These are phyloP conservation scores for Alternaria brassicae DNA, from an alignment of 2,329 filamentous ascomycete genomes.

Conservation along the genomic window DNA sequence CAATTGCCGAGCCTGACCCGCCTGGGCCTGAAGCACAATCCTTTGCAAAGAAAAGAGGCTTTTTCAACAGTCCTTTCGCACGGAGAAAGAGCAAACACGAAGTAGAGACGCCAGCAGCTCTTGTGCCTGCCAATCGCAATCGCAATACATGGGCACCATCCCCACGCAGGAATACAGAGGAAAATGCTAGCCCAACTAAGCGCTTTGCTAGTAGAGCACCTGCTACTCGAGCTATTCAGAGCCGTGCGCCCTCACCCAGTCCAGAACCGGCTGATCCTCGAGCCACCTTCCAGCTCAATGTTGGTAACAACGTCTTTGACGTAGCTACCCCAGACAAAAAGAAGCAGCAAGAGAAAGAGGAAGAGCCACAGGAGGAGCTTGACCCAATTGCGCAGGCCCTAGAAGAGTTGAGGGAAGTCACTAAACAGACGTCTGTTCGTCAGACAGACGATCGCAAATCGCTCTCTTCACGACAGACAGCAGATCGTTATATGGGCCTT, in stretches of 20 bases:
- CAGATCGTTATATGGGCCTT: constrained; percentile 94
- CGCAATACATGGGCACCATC: constrained; percentile 64
- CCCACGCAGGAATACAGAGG: constrained; percentile 48
- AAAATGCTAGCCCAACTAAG: constrained; percentile 55
- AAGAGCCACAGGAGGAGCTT: constrained; percentile 63
- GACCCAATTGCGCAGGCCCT: constrained; percentile 93
- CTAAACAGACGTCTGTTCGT: constrained; percentile 78
- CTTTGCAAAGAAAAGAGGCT: constrained; percentile 77
- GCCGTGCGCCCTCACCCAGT: constrained; percentile 51
- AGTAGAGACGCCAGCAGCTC: constrained; percentile 64
- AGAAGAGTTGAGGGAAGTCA: constrained; percentile 87
- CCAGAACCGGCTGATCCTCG: constrained; percentile 87
- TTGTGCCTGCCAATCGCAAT: constrained; percentile 46
- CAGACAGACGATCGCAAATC: constrained; percentile 81
- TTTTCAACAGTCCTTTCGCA: constrained; percentile 91
- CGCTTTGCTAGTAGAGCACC: constrained; percentile 40
- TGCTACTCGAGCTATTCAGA: constrained; percentile 36
- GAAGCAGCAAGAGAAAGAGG: constrained; percentile 52
- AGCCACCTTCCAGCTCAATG: constrained; percentile 89
- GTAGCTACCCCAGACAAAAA: constrained; percentile 77
- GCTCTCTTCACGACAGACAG: constrained; percentile 82
- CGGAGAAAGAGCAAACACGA: constrained; percentile 85
- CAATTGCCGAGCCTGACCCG: constrained; percentile 32
- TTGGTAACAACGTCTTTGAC: constrained; percentile 95
- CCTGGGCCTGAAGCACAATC: constrained; percentile 51